A percentile compares a stretch with the other conserved stretches of the same genome.
phyloP scores from a whole-genome alignment of 2,329 filamentous ascomycete species.

The Colletotrichum orbiculare region DNA sequence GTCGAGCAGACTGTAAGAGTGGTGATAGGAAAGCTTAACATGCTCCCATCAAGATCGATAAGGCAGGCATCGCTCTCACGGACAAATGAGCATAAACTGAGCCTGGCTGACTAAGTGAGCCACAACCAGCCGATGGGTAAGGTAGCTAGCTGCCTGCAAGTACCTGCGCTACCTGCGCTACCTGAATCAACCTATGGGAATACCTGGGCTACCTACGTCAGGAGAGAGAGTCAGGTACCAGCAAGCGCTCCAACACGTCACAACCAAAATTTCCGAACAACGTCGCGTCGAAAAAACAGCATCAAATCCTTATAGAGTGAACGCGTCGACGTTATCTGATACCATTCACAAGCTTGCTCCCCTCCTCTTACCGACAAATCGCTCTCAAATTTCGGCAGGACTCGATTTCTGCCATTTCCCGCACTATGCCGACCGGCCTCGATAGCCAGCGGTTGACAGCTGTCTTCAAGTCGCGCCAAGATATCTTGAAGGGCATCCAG shows the following conservation, averaged over 20 bases:
- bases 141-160: no score
- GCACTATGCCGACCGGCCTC: conserved; percentile 56
- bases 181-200: no score
- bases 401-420: not conserved
- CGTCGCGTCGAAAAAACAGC: conserved; percentile 33
- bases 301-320: not conserved
- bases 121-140: no score
- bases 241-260: conserved; percentile 27
- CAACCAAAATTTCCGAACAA: conserved; percentile 25
- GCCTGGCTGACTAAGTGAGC: no score
- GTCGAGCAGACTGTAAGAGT: not conserved
- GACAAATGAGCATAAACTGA: no score
- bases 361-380: not conserved
- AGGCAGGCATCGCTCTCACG: no score
- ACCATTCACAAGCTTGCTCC: no score
- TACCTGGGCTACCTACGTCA: no score
- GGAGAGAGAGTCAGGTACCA: no score
- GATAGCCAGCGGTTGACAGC: conserved; percentile 61
- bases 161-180: no score
- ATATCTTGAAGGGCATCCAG: conserved; percentile 65
- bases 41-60: not conserved
- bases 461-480: conserved; percentile 66
- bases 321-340: not conserved
- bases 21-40: not conserved
- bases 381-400: not conserved